These are phyloP conservation scores for Ogataea pini DNA, from an alignment of 805 yeast genomes.

Conservation along the genomic window DNA sequence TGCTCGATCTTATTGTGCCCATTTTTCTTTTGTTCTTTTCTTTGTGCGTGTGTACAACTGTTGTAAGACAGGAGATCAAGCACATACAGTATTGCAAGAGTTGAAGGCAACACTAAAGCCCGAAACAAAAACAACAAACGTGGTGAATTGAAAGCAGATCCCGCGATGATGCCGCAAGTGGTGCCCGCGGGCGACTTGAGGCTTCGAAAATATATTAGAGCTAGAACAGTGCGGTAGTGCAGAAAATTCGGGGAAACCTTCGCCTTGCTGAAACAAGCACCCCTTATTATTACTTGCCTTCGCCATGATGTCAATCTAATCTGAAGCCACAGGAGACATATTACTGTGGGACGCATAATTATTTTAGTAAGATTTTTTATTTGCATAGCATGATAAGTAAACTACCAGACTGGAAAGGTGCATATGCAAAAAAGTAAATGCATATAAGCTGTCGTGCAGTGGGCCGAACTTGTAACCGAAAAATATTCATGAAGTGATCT, in stretches of 20 bases:
- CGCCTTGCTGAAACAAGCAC: background rate
- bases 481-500: background rate
- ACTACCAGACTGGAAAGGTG: background rate
- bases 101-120: background rate
- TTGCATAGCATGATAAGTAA: background rate
- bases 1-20: background rate
- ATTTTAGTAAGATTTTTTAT: background rate
- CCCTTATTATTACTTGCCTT: background rate
- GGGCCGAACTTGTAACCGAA: slow-evolving; percentile 3
- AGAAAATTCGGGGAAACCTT: too few relatives aligned
- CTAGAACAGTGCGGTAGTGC: too few relatives aligned
- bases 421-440: background rate
- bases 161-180: too few relatives aligned
- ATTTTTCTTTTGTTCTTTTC: background rate
- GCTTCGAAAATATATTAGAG: too few relatives aligned
- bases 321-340: background rate
- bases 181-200: too few relatives aligned
- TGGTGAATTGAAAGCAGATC: too few relatives aligned
- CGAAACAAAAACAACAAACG: background rate
- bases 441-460: background rate
- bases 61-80: background rate
- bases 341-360: background rate
- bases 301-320: background rate
- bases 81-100: background rate
- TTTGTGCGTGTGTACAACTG: background rate